Base-by-base conservation (phyloP, 306 rosid genomes). In the Aeschynomene evenia region DNA sequence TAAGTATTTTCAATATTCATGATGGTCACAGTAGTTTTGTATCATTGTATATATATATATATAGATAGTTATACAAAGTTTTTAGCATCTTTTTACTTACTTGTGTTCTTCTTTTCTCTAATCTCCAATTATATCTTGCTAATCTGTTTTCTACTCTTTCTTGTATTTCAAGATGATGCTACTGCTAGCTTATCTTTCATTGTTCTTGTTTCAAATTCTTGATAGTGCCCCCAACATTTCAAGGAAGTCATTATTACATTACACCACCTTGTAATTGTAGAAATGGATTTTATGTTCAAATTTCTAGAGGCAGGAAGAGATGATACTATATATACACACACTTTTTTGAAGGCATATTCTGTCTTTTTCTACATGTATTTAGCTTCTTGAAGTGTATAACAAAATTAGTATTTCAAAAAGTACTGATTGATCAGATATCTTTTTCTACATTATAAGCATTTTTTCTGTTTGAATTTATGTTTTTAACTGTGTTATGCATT, bases 131-230 rank as follows among this genome's bases (percentile, higher is more conserved):
- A 26, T 34, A 52, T 43, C 34, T 62, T 68, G 39, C 24, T 14
- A 3, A n/a, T 24, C 39, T 50, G 36, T 7, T 23, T 3, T 26
- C n/a, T 37, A 15, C n/a, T 34, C 60, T 3, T 14, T 49, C 36
- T 59, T 39, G n/a, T 18, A 8, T 24, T 29, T 51, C 21, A n/a
- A 31, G 55, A 36, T 46, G 23, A 50, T 51, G 22, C 15, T 57
- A 5, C 59, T 51, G 22, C 15, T 57, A 5, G 62, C 29, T 16
- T 5, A 40, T 29, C 62, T 68, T 62, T 19, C 23, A 3, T 36
- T 28, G 56, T 80, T 75, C 75, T 50, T 59, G 63, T 70, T n/a
- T 70, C 62, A 53, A 71, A 60, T 42, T 81, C 64, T 71, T 66
- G 43, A 8, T 49, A 18, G 33, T 57, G 18, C 14, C 43, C 36